These are phyloP conservation scores for Eimeria sp. DNA, from an alignment of 169 alveolate genomes.

Conservation along the genomic window DNA sequence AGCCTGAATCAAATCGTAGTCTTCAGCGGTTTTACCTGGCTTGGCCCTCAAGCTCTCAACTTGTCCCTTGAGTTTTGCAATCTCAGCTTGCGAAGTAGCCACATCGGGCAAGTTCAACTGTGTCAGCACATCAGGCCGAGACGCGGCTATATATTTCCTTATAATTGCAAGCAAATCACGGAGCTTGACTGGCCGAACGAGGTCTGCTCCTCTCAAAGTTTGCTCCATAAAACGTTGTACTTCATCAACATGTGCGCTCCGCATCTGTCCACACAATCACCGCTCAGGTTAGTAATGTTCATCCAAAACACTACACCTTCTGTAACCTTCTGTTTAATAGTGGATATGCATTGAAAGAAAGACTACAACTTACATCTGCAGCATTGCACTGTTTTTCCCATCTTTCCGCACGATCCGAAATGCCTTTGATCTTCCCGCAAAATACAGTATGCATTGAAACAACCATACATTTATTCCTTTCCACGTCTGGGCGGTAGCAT, in stretches of 20 bases:
- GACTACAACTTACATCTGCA: slow-evolving; percentile 23
- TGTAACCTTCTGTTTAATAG: too few species aligned
- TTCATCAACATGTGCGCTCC: slow-evolving; percentile 40
- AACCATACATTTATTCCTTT: slow-evolving; percentile 25
- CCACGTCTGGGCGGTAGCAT: slow-evolving; percentile 71
- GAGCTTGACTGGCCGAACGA: slow-evolving; percentile 25
- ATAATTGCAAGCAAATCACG: slow-evolving; percentile 64
- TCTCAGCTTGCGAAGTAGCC: slow-evolving; percentile 63
- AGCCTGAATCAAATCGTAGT: slow-evolving; percentile 32
- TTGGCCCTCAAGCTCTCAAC: slow-evolving; percentile 45
- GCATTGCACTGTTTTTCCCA: slow-evolving; percentile 67
- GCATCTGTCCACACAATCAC: slow-evolving; percentile 33
- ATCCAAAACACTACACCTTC: neutral
- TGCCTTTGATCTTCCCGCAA: slow-evolving; percentile 68
- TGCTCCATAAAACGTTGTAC: slow-evolving; percentile 57
- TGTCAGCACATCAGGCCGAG: slow-evolving; percentile 51
- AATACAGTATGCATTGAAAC: slow-evolving; percentile 74
- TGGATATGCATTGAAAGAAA: neutral
- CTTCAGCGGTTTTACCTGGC: slow-evolving; percentile 57
- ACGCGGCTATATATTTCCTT: slow-evolving; percentile 28
- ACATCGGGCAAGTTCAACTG: slow-evolving; percentile 63
- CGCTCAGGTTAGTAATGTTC: neutral
- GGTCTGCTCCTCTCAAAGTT: slow-evolving; percentile 56
- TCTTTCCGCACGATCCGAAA: slow-evolving; percentile 32
- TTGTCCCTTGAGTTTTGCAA: slow-evolving; percentile 52